Conservation (phyloP, 225 moss, liverwort and hornwort genomes). For the Straminergon stramineum region DNA sequence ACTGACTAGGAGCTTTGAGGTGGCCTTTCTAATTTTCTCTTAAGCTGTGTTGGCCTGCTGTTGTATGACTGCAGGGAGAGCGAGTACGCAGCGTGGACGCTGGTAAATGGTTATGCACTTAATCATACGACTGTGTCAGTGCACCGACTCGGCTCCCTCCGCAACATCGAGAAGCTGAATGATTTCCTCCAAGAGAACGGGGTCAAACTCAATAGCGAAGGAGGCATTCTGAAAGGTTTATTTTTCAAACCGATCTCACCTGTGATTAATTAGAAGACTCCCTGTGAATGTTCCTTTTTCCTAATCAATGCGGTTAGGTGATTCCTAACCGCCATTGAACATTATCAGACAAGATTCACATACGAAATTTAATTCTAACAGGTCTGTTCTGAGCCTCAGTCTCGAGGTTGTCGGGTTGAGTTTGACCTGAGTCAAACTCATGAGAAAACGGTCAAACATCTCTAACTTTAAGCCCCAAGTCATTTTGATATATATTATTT, state of each 20-base stretch:
- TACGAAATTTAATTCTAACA: not conserved
- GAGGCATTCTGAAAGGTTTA: slow-evolving; percentile 84
- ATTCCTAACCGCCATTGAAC: not conserved
- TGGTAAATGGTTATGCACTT: slow-evolving; percentile 87
- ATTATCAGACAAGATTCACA: not conserved
- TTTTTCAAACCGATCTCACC: not conserved
- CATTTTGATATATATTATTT: no score
- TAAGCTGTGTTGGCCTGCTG: not conserved
- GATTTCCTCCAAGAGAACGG: slow-evolving; percentile 70
- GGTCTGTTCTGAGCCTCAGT: not conserved
- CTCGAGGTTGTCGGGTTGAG: not conserved
- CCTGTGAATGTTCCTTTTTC: not conserved
- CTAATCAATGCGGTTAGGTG: not conserved
- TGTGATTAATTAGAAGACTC: not conserved
- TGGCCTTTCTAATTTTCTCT: not conserved
- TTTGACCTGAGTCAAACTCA: not conserved
- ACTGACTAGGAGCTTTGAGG: not conserved
- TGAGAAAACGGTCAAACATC: not conserved
- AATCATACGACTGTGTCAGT: slow-evolving; percentile 96
- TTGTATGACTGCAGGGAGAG: slow-evolving; percentile 56
- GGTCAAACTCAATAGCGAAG: slow-evolving; percentile 85
- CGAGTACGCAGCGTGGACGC: slow-evolving; percentile 96
- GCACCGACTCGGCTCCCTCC: slow-evolving; percentile 67
- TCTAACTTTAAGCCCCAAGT: no score
- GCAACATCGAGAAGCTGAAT: slow-evolving; percentile 59